These are phyloP conservation scores for Coniosporium tulheliwenetii DNA, from an alignment of 2,329 filamentous ascomycete species.

Conservation along the genomic window DNA sequence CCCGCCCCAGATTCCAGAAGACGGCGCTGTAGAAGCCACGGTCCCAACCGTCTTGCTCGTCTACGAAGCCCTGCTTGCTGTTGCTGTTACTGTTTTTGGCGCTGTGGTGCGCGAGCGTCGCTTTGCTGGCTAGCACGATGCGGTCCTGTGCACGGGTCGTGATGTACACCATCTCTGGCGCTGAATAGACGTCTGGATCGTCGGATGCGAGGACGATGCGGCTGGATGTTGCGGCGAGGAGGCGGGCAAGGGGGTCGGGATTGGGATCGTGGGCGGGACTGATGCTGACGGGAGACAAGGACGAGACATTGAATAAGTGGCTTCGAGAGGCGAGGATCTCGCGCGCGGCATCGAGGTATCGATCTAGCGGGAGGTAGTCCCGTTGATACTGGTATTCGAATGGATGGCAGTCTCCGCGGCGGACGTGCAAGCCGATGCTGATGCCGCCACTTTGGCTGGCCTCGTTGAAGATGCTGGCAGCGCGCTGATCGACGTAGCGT, in stretches of 20 bases:
- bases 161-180: conserved; percentile 43
- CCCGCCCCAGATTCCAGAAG: conserved; percentile 59
- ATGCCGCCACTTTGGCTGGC: conserved; percentile 32
- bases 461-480: conserved; percentile 37
- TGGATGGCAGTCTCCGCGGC: conserved; percentile 65
- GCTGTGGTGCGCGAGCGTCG: conserved; percentile 25
- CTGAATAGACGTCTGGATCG: conserved; percentile 58
- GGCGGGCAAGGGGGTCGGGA: conserved; percentile 8
- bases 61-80: conserved; percentile 42
- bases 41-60: conserved; percentile 72
- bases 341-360: conserved; percentile 47
- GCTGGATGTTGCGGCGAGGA: conserved; percentile 16
- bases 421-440: conserved; percentile 60
- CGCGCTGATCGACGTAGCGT: conserved; percentile 45
- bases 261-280: conserved; percentile 11
- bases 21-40: conserved; percentile 71
- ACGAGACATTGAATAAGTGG: no score
- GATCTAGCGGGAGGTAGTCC: conserved; percentile 60
- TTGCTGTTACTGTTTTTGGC: conserved; percentile 22
- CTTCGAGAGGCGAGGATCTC: conserved; percentile 19
- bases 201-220: conserved; percentile 59
- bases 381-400: conserved; percentile 60
- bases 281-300: background rate
- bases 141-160: conserved; percentile 51
- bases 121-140: conserved; percentile 58